Evolutionary conservation across 148 eudicot species (phyloP), one percentile per base, ranked within the genome.

Genomic region (Nepenthes gracilis): DNA sequence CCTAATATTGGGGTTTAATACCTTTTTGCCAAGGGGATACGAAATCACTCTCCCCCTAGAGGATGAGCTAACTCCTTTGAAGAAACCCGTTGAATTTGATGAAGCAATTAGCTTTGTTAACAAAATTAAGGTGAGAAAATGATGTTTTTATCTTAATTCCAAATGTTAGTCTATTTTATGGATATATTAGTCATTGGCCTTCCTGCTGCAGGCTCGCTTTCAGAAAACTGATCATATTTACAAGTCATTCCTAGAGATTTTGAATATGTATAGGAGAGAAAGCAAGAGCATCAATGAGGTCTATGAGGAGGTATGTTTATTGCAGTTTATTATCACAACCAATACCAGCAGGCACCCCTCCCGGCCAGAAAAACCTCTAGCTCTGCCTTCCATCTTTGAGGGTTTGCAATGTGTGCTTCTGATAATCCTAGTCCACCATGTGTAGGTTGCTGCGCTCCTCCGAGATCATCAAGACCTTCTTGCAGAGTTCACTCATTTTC

Each of bases 1-100:
- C 67, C 79, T 88, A 57, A 78, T 85, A 73, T 65, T 82, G 64
- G 96, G 96, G 35, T 82, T 88, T 72, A 88, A 88, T 74, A 83
- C 80, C 68, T 82, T 85, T 68, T 67, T 85, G 67, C 87, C 92
- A 0, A 76, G 74, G 75, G 92, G 85, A 52, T 78, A 73, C 68
- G 80, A 82, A 55, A 83, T 85, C 64, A 80, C 77, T 64, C 83
- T 77, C 57, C 73, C 83, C 8, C 51, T 37, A 2, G 82, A 68
- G 62, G 72, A 67, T 36, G 85, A 74, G 47, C 64, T 65, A 59
- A 64, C 57, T 69, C 60, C 38, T 10, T 70, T 35, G 9, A 88
- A 85, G 81, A 87, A 85, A 67, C 92, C 86, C 2, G 84, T 88
- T 51, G 78, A 85, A 49, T 83, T 80, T 68, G 79, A 79, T 49